These are phyloP conservation scores for Setaria viridis DNA, from an alignment of 202 grass and related monocot genomes.

Conservation along the genomic window DNA sequence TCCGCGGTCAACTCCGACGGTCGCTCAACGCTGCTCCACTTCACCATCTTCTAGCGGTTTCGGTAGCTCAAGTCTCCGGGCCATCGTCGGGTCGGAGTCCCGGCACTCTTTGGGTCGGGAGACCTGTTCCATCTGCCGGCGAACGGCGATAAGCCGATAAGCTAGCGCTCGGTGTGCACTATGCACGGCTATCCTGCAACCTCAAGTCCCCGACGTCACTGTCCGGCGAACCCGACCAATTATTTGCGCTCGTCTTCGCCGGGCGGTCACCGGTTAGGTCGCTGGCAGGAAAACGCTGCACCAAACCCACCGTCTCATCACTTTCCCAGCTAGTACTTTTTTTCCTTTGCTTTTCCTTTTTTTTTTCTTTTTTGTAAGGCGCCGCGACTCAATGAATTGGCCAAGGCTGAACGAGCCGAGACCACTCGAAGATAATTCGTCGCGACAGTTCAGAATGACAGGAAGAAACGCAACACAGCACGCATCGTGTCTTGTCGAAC, in stretches of 20 bases:
- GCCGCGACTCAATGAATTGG: no score
- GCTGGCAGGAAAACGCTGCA: slow-evolving; percentile 30
- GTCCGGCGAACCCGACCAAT: slow-evolving; percentile 15
- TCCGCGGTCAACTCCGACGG: neutral
- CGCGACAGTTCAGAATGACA: neutral
- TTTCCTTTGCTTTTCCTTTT: no score
- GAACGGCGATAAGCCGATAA: neutral
- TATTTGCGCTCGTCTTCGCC: slow-evolving; percentile 8
- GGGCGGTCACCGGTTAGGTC: slow-evolving; percentile 33
- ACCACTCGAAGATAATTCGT: neutral
- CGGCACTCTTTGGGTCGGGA: neutral
- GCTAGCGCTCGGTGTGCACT: neutral
- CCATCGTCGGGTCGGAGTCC: neutral
- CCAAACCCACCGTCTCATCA: neutral
- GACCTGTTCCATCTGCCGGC: neutral
- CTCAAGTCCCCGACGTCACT: neutral
- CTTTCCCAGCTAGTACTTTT: no score
- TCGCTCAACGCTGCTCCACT: neutral
- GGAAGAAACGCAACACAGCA: neutral
- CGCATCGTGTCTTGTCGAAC: slow-evolving; percentile 1
- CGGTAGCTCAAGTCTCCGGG: neutral
- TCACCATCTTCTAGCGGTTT: neutral
- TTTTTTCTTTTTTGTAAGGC: no score
- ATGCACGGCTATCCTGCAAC: neutral
- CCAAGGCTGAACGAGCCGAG: no score